Base-by-base conservation (phyloP, 768 basidiomycete genomes). In the Hypholoma sublateritium region DNA sequence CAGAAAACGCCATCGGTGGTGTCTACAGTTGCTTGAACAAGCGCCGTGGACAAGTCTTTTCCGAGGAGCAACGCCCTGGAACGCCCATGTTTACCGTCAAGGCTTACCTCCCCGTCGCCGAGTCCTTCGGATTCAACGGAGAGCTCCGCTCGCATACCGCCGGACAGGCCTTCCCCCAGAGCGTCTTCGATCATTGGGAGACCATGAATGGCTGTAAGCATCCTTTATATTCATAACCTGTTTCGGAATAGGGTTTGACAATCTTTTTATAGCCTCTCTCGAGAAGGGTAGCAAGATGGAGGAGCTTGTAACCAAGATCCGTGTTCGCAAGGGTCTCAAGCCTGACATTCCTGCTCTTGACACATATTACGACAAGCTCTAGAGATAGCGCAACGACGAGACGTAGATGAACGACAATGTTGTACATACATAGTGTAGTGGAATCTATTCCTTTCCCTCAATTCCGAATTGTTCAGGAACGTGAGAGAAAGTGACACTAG, bases 21-120 rank as follows among this genome's bases (percentile, higher is more conserved):
- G 93, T 98, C 76, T 98, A 98, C 87, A 84, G 82, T 53, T 84
- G 83, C 61, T 75, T 94, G 78, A 98, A 97, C 86, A 93, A 90
- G 79, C 91, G 95, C 70, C 92, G 95, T 85, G 96, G 96, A 62
- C 95, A 97, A 72, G 96, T 99, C 60, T 96, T 95, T 85, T 91
- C 89, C 65, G 92, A 98, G 76, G 96, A 98, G 76, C 97, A 98
- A 77, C 81, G 95, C 68, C 80, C 87, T 3, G 96, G 97, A 79
- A 99, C 97, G 16, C 97, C 97, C 61, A 97, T 98, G 94, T 96
- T 96, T 88, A 98, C 90, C 46, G 89, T 99, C 77, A 98, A 97
- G 85, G 95, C 95, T 22, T 94, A 93, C 81, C 81, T 95, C 39
- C 93, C 94, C 65, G 92, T 94, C 71, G 78, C 80, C 71, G 92